These are phyloP conservation scores for Quercus glauca DNA, from an alignment of 306 rosid species.

Conservation along the genomic window DNA sequence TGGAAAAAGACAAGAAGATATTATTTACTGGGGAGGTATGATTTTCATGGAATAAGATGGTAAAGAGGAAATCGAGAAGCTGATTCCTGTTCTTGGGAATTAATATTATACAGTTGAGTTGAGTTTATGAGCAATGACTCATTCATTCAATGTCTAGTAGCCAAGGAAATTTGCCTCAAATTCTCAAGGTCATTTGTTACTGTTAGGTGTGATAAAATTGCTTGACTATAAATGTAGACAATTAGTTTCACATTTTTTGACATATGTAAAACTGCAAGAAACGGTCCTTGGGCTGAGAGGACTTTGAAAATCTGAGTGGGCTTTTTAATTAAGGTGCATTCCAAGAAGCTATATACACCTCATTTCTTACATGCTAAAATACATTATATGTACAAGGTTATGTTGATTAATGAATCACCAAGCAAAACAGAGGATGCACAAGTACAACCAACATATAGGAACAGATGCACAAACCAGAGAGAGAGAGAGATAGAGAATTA, in stretches of 20 bases:
- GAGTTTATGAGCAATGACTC: neutral
- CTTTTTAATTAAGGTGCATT: neutral
- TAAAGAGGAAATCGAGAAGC: neutral
- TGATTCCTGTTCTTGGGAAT: neutral
- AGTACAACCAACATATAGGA: neutral
- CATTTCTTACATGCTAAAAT: too few species aligned
- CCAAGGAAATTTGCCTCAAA: neutral
- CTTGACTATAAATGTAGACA: neutral
- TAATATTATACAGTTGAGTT: neutral
- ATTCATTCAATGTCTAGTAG: too few species aligned
- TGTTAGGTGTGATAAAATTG: neutral
- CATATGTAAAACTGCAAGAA: neutral
- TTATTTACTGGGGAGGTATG: neutral
- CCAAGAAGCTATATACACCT: neutral
- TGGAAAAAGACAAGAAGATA: neutral
- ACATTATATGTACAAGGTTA: too few species aligned
- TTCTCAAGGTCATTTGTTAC: neutral
- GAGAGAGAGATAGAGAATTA: neutral
- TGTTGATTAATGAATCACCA: neutral
- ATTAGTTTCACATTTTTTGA: neutral
- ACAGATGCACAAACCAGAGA: neutral
- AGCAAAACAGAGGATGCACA: neutral
- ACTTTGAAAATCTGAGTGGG: neutral
- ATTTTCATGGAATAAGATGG: neutral
- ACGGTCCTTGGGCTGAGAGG: neutral